phyloP scores from a whole-genome alignment of 768 basidiomycete genomes.

The Roridomyces roridus region DNA sequence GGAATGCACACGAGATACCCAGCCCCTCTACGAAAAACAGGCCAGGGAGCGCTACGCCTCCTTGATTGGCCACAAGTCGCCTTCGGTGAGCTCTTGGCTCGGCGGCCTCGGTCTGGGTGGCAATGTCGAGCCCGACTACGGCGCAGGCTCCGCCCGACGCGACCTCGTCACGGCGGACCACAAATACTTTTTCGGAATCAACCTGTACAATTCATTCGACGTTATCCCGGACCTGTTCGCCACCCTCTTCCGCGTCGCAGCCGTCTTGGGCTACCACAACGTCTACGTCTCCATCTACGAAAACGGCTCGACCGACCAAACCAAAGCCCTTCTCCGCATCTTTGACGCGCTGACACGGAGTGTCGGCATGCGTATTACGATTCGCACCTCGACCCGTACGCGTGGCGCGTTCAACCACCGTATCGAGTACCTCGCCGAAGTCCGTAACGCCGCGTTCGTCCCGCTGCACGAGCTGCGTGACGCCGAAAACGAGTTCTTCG shows the following conservation, averaged over 20 bases:
- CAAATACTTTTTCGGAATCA: slow-evolving; percentile 99
- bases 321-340: slow-evolving; percentile 93
- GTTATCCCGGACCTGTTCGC: slow-evolving; percentile 97
- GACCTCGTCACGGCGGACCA: slow-evolving; percentile 65
- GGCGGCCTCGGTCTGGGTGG: slow-evolving; percentile 52
- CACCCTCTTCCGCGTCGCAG: slow-evolving; percentile 91
- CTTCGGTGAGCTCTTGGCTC: slow-evolving; percentile 65
- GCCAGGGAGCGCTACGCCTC: slow-evolving; percentile 84
- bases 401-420: slow-evolving; percentile 98
- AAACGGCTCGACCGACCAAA: slow-evolving; percentile 99
- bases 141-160: slow-evolving; percentile 42
- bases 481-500: slow-evolving; percentile 91
- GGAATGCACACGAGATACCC: slow-evolving; percentile 86
- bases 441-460: slow-evolving; percentile 97
- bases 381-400: slow-evolving; percentile 90
- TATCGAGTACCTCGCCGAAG: slow-evolving; percentile 99
- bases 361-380: slow-evolving; percentile 92
- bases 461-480: slow-evolving; percentile 95
- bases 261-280: slow-evolving; percentile 95
- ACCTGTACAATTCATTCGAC: slow-evolving; percentile 99
- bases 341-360: slow-evolving; percentile 91
- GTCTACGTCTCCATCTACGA: slow-evolving; percentile 99
- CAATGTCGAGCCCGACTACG: slow-evolving; percentile 43
- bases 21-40: slow-evolving; percentile 86
- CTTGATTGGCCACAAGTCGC: slow-evolving; percentile 79